Conservation (phyloP, 345 rosid species). For the Acer campestre region DNA sequence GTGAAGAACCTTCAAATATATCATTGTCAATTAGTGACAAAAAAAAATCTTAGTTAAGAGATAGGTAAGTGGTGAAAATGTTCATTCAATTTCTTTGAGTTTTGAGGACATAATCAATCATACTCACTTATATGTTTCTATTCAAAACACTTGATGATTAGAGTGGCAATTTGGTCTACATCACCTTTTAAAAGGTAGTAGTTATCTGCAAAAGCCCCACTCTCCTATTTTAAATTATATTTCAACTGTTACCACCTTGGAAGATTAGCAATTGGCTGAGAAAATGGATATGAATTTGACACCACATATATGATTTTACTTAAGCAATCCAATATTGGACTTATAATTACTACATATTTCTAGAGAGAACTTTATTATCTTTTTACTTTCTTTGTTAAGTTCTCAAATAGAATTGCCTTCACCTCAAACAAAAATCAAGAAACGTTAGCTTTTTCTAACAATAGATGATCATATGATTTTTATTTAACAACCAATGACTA, state of each 20-base stretch:
- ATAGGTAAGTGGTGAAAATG: no score
- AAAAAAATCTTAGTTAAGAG: no score
- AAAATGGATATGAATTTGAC: neutral
- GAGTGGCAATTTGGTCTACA: slow-evolving; percentile 1
- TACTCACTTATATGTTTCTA: neutral
- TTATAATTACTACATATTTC: neutral
- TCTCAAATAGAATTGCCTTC: neutral
- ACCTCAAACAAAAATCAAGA: neutral
- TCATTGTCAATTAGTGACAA: no score
- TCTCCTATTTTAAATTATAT: neutral
- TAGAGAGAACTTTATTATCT: neutral
- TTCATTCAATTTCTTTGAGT: no score
- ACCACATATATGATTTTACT: neutral
- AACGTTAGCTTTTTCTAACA: neutral
- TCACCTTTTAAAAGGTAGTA: slow-evolving; percentile 14
- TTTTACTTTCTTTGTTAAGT: neutral
- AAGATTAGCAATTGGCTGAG: neutral
- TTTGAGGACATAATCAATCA: slow-evolving; percentile 3
- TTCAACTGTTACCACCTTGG: neutral
- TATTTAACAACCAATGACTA: neutral
- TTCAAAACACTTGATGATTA: slow-evolving; percentile 13
- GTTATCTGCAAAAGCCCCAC: neutral
- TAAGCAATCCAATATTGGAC: neutral
- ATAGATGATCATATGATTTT: no score
- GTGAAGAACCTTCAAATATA: no score